phyloP scores from a whole-genome alignment of 768 basidiomycete species.

The Hydnum rufescens region DNA sequence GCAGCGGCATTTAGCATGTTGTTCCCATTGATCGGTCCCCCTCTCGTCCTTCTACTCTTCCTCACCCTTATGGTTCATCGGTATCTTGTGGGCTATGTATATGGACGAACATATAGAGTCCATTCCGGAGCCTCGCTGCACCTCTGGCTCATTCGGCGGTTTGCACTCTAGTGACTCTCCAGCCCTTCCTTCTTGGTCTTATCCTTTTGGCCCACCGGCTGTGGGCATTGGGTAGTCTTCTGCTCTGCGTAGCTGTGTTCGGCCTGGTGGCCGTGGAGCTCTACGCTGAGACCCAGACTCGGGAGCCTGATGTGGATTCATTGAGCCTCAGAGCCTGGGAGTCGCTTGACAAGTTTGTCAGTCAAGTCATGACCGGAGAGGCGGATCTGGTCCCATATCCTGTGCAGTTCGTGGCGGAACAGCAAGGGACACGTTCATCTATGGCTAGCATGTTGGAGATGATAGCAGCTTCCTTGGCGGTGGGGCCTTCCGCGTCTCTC shows the following conservation, averaged over 20 bases:
- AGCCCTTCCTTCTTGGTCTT: conserved; percentile 56
- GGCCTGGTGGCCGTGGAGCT: conserved; percentile 40
- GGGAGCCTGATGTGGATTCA: conserved; percentile 28
- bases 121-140: conserved; percentile 58
- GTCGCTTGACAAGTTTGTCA: conserved; percentile 25
- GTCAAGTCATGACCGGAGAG: conserved; percentile 19
- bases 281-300: conserved; percentile 32
- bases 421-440: conserved; percentile 34
- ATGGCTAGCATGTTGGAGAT: conserved; percentile 70
- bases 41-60: conserved; percentile 42
- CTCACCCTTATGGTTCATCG: conserved; percentile 60
- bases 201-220: conserved; percentile 44
- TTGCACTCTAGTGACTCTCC: conserved; percentile 50
- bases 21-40: conserved; percentile 58
- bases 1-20: conserved; percentile 54
- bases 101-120: conserved; percentile 40
- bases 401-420: conserved; percentile 15
- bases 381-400: background rate
- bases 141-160: conserved; percentile 53
- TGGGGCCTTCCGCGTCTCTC: conserved; percentile 40
- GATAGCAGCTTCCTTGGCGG: conserved; percentile 63
- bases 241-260: conserved; percentile 33
- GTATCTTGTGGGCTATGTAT: conserved; percentile 60
- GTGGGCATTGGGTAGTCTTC: conserved; percentile 53
- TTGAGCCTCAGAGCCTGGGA: conserved; percentile 37